Evolutionary conservation across 2,329 filamentous ascomycete species (phyloP).

Genomic region (Pseudogymnoascus verrucosus): DNA sequence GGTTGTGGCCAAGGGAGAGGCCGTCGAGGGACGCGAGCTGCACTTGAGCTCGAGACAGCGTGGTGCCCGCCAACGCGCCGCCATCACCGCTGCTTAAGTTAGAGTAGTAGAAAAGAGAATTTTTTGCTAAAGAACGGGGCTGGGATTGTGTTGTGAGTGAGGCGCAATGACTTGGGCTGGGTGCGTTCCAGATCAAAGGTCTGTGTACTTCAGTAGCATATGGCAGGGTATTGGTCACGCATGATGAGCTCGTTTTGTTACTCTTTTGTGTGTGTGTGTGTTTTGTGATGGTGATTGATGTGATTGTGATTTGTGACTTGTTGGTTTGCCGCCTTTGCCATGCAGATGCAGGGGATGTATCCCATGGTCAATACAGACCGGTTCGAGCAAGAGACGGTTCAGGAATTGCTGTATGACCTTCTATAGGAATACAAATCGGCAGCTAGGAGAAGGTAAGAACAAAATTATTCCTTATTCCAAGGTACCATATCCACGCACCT

Average conservation of each 20-base stretch:
- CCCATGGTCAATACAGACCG: background rate
- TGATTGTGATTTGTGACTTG: background rate
- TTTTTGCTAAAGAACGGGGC: background rate
- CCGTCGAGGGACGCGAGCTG: slow-evolving; percentile 55
- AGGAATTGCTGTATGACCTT: background rate
- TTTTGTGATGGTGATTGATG: background rate
- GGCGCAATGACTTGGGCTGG: slow-evolving; percentile 8
- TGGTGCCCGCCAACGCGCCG: slow-evolving; percentile 58
- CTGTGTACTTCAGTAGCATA: slow-evolving; percentile 26
- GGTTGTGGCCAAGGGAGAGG: slow-evolving; percentile 81
- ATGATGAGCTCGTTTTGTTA: slow-evolving; percentile 6
- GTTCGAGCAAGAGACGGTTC: background rate
- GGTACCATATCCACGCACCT: background rate
- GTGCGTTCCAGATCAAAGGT: slow-evolving; percentile 11
- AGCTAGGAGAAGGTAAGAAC: background rate
- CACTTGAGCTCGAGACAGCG: slow-evolving; percentile 90
- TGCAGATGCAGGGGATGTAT: background rate
- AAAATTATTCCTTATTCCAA: background rate
- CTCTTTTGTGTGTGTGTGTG: background rate
- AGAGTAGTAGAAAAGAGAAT: too few species aligned
- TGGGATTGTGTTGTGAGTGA: background rate
- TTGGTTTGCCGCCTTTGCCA: background rate
- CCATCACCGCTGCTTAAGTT: slow-evolving; percentile 46
- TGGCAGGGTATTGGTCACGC: slow-evolving; percentile 19
- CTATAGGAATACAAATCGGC: background rate